A percentile compares a stretch with the other conserved stretches of the same genome.
Evolutionary conservation across 2,329 filamentous ascomycete genomes (phyloP).

Genomic region (Penicillium freii): DNA sequence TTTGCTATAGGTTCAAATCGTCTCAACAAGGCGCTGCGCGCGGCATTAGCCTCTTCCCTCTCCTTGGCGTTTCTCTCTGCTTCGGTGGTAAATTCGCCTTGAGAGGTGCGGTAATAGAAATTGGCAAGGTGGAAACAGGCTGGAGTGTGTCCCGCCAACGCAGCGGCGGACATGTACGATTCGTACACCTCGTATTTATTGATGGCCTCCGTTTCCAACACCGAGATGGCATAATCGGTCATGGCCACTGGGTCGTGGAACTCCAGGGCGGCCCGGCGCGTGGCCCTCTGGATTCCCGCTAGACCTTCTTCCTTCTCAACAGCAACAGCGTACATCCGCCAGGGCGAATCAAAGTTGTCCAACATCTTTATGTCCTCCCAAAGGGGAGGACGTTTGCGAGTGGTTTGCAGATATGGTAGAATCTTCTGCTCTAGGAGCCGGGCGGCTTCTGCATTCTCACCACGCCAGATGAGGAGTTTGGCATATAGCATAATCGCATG

Average conservation of each 20-base stretch:
- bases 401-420: conserved; percentile 23
- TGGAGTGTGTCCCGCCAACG: conserved; percentile 26
- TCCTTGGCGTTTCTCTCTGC: conserved; percentile 14
- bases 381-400: not conserved
- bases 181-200: conserved; percentile 32
- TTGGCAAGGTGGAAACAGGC: conserved; percentile 38
- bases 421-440: conserved; percentile 28
- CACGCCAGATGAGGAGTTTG: conserved; percentile 24
- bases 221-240: conserved; percentile 24
- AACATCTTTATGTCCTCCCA: conserved; percentile 14
- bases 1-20: not conserved
- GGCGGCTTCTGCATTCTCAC: conserved; percentile 22
- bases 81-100: conserved; percentile 24
- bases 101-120: conserved; percentile 37
- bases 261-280: conserved; percentile 28
- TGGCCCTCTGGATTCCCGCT: conserved; percentile 20
- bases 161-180: conserved; percentile 36
- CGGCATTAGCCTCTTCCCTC: not conserved
- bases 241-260: conserved; percentile 34
- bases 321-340: conserved; percentile 27
- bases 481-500: conserved; percentile 32
- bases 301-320: conserved; percentile 8
- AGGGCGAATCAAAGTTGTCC: conserved; percentile 24
- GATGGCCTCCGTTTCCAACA: conserved; percentile 19
- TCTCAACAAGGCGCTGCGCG: not conserved